Evolutionary conservation across 768 basidiomycete genomes (phyloP), one percentile per base, ranked within the genome.

Genomic region (Postia placenta): DNA sequence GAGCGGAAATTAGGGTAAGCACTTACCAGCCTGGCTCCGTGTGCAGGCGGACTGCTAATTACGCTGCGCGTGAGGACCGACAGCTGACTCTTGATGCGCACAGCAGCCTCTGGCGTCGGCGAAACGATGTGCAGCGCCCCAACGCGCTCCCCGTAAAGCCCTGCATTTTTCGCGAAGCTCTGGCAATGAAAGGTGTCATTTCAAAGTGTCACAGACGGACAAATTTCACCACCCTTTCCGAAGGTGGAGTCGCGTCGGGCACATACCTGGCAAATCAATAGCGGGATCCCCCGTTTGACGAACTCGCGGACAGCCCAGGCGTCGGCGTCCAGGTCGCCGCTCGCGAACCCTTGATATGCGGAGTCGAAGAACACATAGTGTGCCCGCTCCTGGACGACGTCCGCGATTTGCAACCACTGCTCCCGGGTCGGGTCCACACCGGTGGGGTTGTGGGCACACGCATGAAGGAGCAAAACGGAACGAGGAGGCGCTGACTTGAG

Each of bases 131-230:
- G 93, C 52, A 98, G 72, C n/a, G 92, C 92, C 17, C 94, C 94
- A 38, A 95, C 80, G 11, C 94, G 90, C 69, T 98, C 92, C 20
- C 91, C 87, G 64, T 98, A 98, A 64, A 98, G 64, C 17, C 94
- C 95, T 23, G 92, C 92, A 62, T 95, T 95, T 75, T 95, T 94
- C 25, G 96, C 95, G 69, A 96, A 99, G 65, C 90, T 93, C 87
- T 97, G 71, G 25, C n/a, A 28, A 15, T 20, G 30, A 44, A 12
- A 25, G 28, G 41, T 15, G 35, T 36, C 36, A 42, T 27, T 17
- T n/a, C n/a, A n/a, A n/a, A n/a, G n/a, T n/a, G n/a, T n/a, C n/a
- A n/a, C 17, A 42, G 48, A 5, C 19, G 42, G 26, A 26, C 7
- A 33, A 15, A 33, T 33, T 15, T 15, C 9, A 15, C 15, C 30